phyloP scores from a whole-genome alignment of 805 yeast species.

The Naumovozyma dairenensis region DNA sequence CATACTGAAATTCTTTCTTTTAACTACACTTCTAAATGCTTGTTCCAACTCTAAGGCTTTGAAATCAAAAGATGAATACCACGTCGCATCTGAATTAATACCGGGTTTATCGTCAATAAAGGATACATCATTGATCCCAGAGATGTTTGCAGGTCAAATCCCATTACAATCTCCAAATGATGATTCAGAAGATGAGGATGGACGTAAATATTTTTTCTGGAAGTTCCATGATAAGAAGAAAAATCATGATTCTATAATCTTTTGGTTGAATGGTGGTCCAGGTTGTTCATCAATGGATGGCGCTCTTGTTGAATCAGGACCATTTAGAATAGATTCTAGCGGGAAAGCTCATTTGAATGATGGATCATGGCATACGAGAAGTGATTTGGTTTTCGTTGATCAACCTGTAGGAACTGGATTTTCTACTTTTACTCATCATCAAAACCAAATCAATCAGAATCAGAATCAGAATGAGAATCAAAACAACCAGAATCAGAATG shows the following conservation, averaged over 20 bases:
- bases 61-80: slow-evolving; percentile 8
- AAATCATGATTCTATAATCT: slow-evolving; percentile 39
- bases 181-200: slow-evolving; percentile 1
- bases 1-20: too few relatives aligned
- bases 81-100: slow-evolving; percentile 20
- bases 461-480: too few relatives aligned
- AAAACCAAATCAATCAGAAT: slow-evolving; percentile 2
- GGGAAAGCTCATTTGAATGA: slow-evolving; percentile 43
- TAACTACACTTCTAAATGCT: too few relatives aligned
- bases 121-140: slow-evolving; percentile 16
- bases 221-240: slow-evolving; percentile 32
- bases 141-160: slow-evolving; percentile 59
- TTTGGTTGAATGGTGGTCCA: slow-evolving; percentile 98
- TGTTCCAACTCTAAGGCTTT: too few relatives aligned
- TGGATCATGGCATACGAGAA: slow-evolving; percentile 78
- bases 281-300: slow-evolving; percentile 99
- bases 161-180: slow-evolving; percentile 22
- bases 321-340: slow-evolving; percentile 51
- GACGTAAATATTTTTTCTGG: slow-evolving; percentile 71
- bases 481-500: slow-evolving; percentile 1
- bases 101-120: slow-evolving; percentile 21
- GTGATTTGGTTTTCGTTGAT: slow-evolving; percentile 77
- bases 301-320: slow-evolving; percentile 86
- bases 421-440: slow-evolving; percentile 45
- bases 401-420: slow-evolving; percentile 95